These are phyloP conservation scores for Cutaneotrichosporon cutaneum DNA, from an alignment of 1,284 basidiomycete genomes.

Conservation along the genomic window DNA sequence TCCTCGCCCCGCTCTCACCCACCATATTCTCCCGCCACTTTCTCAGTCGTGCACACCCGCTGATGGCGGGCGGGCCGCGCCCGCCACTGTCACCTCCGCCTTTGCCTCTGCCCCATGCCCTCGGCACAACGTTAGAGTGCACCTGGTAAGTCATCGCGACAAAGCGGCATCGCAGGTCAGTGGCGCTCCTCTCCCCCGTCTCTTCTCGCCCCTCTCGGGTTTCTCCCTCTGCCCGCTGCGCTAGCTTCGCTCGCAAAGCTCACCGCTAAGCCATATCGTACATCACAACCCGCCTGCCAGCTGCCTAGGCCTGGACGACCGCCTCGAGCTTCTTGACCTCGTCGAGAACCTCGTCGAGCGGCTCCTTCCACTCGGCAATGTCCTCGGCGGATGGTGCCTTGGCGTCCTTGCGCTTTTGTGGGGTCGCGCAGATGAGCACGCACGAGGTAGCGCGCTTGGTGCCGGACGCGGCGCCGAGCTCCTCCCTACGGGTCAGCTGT, in stretches of 20 bases:
- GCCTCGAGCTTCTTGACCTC: constrained; percentile 73
- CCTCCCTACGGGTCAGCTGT: constrained; percentile 64
- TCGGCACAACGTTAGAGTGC: too few relatives aligned
- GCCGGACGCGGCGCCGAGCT: constrained; percentile 89
- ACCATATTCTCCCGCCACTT: too few relatives aligned
- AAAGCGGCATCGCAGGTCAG: too few relatives aligned
- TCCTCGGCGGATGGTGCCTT: constrained; percentile 61
- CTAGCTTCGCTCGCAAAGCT: not conserved
- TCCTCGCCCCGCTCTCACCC: too few relatives aligned
- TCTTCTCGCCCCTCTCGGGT: too few relatives aligned
- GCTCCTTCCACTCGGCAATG: constrained; percentile 60
- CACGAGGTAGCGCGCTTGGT: constrained; percentile 98
- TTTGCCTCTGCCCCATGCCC: too few relatives aligned
- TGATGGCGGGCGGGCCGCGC: too few relatives aligned
- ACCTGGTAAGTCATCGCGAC: too few relatives aligned
- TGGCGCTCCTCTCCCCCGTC: too few relatives aligned
- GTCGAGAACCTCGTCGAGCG: constrained; percentile 70
- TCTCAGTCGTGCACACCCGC: too few relatives aligned
- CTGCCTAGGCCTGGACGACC: constrained; percentile 16
- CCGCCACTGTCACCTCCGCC: too few relatives aligned
- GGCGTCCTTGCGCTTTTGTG: constrained; percentile 54
- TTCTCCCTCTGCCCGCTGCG: too few relatives aligned
- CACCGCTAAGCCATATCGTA: constrained; percentile 17
- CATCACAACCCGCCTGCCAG: constrained; percentile 6
- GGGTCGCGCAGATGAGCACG: constrained; percentile 70